Conservation (phyloP, 208 protist genomes). For the Trypanosoma caninum region DNA sequence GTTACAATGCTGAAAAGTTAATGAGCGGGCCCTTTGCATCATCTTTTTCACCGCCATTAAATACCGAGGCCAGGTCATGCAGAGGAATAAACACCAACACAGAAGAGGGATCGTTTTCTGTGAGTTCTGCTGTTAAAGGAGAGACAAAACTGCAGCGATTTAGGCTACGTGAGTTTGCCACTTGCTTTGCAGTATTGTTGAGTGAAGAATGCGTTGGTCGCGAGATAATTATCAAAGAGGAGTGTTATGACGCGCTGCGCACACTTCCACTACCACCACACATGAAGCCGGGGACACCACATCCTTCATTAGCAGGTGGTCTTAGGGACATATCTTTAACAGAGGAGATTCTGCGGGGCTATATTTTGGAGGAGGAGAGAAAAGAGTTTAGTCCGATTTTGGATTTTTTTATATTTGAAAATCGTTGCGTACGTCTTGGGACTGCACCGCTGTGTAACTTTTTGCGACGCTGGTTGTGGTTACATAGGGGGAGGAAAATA, state of each 20-base stretch:
- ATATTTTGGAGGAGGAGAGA: conserved; percentile 27
- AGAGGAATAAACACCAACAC: not conserved
- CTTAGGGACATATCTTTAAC: conserved; percentile 8
- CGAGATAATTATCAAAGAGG: conserved; percentile 36
- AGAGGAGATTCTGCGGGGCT: conserved; percentile 32
- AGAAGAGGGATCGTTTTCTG: not conserved
- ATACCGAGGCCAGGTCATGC: not conserved
- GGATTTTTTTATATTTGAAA: conserved; percentile 19
- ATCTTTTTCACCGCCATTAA: too few species aligned
- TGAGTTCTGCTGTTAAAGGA: not conserved
- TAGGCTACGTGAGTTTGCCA: conserved; percentile 5
- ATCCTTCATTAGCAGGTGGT: conserved; percentile 12
- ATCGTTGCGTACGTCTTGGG: conserved; percentile 30
- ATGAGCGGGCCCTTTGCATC: too few species aligned
- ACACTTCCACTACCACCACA: conserved; percentile 25
- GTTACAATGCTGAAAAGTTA: too few species aligned
- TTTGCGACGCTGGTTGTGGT: conserved; percentile 35
- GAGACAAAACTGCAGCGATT: not conserved
- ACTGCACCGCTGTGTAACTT: conserved; percentile 28
- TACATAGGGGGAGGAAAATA: conserved; percentile 26
- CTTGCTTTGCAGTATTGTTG: conserved; percentile 22
- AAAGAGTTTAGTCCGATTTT: conserved; percentile 3
- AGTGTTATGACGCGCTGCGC: conserved; percentile 33
- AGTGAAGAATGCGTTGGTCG: conserved; percentile 55
- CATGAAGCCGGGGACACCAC: not conserved